phyloP scores from a whole-genome alignment of 352 stramenopile species.

The Phytophthora sp. region DNA sequence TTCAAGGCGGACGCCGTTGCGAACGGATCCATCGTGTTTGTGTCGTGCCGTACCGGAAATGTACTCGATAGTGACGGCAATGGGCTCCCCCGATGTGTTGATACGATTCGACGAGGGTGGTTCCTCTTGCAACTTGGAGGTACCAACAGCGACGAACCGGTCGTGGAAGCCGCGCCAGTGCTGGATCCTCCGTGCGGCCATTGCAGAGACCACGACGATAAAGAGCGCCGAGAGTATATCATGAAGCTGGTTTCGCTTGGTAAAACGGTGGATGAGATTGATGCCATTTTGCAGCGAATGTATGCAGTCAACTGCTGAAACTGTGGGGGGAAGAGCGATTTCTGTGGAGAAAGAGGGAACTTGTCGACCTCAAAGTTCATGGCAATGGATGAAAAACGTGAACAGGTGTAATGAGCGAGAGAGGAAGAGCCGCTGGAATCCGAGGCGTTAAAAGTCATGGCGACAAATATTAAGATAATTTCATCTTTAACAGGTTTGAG shows the following conservation, averaged over 20 bases:
- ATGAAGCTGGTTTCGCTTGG: slow-evolving; percentile 30
- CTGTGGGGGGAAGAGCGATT: not conserved
- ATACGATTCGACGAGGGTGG: slow-evolving; percentile 29
- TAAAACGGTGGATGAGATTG: slow-evolving; percentile 35
- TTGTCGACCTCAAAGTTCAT: not conserved
- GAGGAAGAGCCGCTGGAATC: no score
- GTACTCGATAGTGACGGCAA: slow-evolving; percentile 23
- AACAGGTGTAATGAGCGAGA: no score
- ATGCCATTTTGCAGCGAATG: slow-evolving; percentile 33
- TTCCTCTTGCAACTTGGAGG: slow-evolving; percentile 18
- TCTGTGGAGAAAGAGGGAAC: not conserved
- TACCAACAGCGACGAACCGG: not conserved
- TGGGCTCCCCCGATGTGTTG: slow-evolving; percentile 27
- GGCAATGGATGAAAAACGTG: slow-evolving; percentile 13
- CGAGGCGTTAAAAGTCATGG: no score
- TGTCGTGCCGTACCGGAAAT: slow-evolving; percentile 27
- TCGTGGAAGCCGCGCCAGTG: not conserved
- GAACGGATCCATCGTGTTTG: slow-evolving; percentile 28
- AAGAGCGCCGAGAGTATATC: slow-evolving; percentile 29
- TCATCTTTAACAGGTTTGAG: no score
- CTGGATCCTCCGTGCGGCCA: slow-evolving; percentile 1
- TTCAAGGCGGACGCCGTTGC: slow-evolving; percentile 23
- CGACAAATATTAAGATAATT: no score
- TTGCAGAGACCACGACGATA: slow-evolving; percentile 15
- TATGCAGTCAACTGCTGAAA: slow-evolving; percentile 12